Evolutionary conservation across 202 grass and related monocot species (phyloP).

Genomic region (Cymbopogon flexuosus): DNA sequence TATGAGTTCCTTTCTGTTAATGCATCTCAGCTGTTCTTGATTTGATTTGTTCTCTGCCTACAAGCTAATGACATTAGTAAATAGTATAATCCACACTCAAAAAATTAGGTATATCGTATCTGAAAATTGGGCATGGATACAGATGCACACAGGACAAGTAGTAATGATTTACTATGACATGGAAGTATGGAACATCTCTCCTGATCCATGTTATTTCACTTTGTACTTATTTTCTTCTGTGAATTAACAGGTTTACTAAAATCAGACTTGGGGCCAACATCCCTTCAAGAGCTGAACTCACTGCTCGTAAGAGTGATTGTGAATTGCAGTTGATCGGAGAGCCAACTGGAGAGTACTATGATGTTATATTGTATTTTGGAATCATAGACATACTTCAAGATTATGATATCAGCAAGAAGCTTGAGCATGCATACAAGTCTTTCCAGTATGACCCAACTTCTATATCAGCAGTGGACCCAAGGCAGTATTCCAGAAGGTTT

Average conservation of each 20-base stretch:
- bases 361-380: slow-evolving; percentile 76
- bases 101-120: neutral
- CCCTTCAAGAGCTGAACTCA: slow-evolving; percentile 64
- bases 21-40: neutral
- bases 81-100: neutral
- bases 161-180: slow-evolving; percentile 9
- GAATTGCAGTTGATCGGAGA: slow-evolving; percentile 62
- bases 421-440: slow-evolving; percentile 94
- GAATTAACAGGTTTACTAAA: slow-evolving; percentile 45
- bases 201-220: neutral
- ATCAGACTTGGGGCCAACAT: slow-evolving; percentile 62
- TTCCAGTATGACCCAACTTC: slow-evolving; percentile 75
- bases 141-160: neutral
- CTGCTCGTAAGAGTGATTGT: slow-evolving; percentile 36
- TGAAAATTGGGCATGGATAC: neutral
- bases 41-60: neutral
- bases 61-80: neutral
- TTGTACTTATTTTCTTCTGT: slow-evolving; percentile 13
- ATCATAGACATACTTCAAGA: slow-evolving; percentile 99
- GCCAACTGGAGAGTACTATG: slow-evolving; percentile 58
- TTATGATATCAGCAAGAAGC: slow-evolving; percentile 97
- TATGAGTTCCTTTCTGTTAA: slow-evolving; percentile 17
- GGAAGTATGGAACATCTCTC: neutral
- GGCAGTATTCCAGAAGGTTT: slow-evolving; percentile 76
- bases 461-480: slow-evolving; percentile 90